Percentiles rank a stretch among this genome's conserved stretches.
These are phyloP conservation scores for Mycena olivaceomarginata DNA, from an alignment of 768 basidiomycete genomes.

Conservation along the genomic window DNA sequence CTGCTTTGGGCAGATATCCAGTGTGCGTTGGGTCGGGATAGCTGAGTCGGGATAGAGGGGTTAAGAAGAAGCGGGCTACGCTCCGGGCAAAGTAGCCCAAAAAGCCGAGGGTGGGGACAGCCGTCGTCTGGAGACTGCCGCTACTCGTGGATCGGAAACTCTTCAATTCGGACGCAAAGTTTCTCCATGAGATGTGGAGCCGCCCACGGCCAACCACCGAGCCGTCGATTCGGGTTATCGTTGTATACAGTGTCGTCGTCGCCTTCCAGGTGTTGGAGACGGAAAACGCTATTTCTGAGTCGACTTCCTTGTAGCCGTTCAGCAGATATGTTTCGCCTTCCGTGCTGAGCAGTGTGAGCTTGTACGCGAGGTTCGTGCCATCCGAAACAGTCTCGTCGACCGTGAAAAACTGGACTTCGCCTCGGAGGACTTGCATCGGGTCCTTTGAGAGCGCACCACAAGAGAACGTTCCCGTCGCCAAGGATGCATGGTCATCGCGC, in stretches of 20 bases:
- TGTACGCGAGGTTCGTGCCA: slow-evolving; percentile 35
- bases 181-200: slow-evolving; percentile 32
- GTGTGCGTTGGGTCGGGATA: slow-evolving; percentile 29
- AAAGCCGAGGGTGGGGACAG: slow-evolving; percentile 6
- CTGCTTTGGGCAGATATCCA: slow-evolving; percentile 35
- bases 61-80: slow-evolving; percentile 26
- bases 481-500: slow-evolving; percentile 28
- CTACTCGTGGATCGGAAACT: slow-evolving; percentile 22
- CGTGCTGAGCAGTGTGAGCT: slow-evolving; percentile 40
- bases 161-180: slow-evolving; percentile 37
- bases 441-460: slow-evolving; percentile 40
- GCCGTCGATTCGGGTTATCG: slow-evolving; percentile 33
- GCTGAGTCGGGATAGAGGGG: slow-evolving; percentile 26
- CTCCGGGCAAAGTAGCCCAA: slow-evolving; percentile 29
- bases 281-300: slow-evolving; percentile 35
- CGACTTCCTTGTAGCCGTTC: slow-evolving; percentile 42
- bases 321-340: slow-evolving; percentile 38
- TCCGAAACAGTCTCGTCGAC: slow-evolving; percentile 36
- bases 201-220: slow-evolving; percentile 38
- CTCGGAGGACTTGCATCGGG: slow-evolving; percentile 41
- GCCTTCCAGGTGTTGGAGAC: slow-evolving; percentile 38
- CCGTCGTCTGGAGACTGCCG: background rate
- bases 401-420: slow-evolving; percentile 41
- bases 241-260: slow-evolving; percentile 42
- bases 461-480: slow-evolving; percentile 43